phyloP scores from a whole-genome alignment of 495 filamentous ascomycete genomes.

The Podospora pseudopauciseta region DNA sequence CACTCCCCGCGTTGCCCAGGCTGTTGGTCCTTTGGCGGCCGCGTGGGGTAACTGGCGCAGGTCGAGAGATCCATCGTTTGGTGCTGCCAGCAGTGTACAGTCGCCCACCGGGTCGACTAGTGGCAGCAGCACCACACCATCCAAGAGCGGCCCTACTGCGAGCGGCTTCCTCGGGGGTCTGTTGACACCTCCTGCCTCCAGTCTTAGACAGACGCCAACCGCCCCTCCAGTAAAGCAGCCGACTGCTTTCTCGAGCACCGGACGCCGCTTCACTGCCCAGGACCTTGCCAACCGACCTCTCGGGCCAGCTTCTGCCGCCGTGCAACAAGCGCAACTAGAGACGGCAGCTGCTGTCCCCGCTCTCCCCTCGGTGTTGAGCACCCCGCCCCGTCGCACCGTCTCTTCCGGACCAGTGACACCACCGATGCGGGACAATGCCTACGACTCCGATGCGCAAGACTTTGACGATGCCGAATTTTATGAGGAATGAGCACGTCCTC shows the following conservation, averaged over 20 bases:
- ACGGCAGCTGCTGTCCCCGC: neutral
- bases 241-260: slow-evolving; percentile 50
- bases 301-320: slow-evolving; percentile 32
- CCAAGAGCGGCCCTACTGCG: slow-evolving; percentile 52
- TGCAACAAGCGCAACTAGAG: neutral
- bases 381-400: neutral
- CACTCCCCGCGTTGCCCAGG: slow-evolving; percentile 74
- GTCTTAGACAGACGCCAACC: slow-evolving; percentile 56
- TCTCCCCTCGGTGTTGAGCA: neutral
- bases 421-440: slow-evolving; percentile 62
- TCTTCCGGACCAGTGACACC: slow-evolving; percentile 57
- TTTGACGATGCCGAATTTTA: slow-evolving; percentile 57
- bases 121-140: slow-evolving; percentile 56
- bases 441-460: slow-evolving; percentile 68
- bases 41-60: slow-evolving; percentile 72
- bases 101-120: slow-evolving; percentile 40
- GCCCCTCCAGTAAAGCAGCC: slow-evolving; percentile 38
- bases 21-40: slow-evolving; percentile 70
- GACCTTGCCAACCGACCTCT: slow-evolving; percentile 45
- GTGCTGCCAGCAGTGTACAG: slow-evolving; percentile 37
- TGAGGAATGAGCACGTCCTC: slow-evolving; percentile 40
- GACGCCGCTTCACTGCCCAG: slow-evolving; percentile 47
- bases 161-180: slow-evolving; percentile 62
- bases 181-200: slow-evolving; percentile 74
- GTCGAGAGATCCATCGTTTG: slow-evolving; percentile 58